A percentile compares a stretch with the other conserved stretches of the same genome.
Evolutionary conservation across 1,284 basidiomycete genomes (phyloP).

Genomic region (Cutaneotrichosporon sp.): DNA sequence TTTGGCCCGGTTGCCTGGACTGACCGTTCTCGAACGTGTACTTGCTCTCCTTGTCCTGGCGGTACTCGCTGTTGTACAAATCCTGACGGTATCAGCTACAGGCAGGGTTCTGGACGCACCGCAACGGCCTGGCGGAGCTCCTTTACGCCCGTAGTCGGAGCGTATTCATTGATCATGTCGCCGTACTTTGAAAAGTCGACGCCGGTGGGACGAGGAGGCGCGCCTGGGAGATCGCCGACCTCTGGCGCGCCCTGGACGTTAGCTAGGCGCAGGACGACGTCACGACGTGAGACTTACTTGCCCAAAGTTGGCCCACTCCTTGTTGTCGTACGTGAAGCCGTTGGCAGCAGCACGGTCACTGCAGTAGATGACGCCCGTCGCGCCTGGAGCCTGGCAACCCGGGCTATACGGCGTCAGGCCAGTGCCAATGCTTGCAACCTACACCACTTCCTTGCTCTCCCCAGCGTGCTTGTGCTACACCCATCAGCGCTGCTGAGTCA

Average conservation of each 20-base stretch:
- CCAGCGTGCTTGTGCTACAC: conserved; percentile 7
- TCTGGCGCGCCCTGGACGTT: conserved; percentile 12
- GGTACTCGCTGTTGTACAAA: conserved; percentile 81
- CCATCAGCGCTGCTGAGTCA: neutral
- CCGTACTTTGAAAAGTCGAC: conserved; percentile 58
- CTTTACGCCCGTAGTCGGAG: conserved; percentile 86
- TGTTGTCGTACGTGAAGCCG: conserved; percentile 69
- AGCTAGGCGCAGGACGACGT: neutral
- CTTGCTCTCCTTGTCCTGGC: conserved; percentile 68
- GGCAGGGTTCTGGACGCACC: conserved; percentile 49
- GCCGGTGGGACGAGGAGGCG: conserved; percentile 59
- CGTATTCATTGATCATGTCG: conserved; percentile 71
- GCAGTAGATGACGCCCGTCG: conserved; percentile 64
- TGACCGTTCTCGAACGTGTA: conserved; percentile 77
- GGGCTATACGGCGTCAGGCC: conserved; percentile 47
- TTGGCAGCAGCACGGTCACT: conserved; percentile 66
- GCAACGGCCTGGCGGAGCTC: conserved; percentile 45
- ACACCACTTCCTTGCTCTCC: conserved; percentile 18
- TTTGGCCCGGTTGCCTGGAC: neutral
- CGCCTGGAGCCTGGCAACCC: conserved; percentile 50
- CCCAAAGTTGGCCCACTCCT: conserved; percentile 72
- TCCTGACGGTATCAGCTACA: conserved; percentile 63
- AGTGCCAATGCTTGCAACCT: conserved; percentile 45
- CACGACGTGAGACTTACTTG: conserved; percentile 52
- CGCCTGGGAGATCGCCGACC: conserved; percentile 67